These are phyloP conservation scores for Vanderwaltozyma yarrowii DNA, from an alignment of 805 yeast species.

Conservation along the genomic window DNA sequence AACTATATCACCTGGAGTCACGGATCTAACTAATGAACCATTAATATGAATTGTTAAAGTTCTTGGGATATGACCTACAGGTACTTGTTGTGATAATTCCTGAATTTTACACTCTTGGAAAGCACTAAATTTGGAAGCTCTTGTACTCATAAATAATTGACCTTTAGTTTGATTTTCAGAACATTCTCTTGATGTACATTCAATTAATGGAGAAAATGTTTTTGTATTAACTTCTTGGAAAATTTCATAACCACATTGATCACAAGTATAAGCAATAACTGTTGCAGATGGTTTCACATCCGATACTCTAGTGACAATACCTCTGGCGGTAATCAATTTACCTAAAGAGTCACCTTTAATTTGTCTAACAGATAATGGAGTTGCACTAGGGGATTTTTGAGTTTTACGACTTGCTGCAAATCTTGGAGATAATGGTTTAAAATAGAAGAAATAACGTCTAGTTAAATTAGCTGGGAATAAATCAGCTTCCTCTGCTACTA, in stretches of 20 bases:
- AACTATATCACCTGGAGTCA: conserved; percentile 91
- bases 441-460: conserved; percentile 78
- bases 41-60: conserved; percentile 76
- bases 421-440: conserved; percentile 58
- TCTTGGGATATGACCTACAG: conserved; percentile 96
- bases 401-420: conserved; percentile 24
- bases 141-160: conserved; percentile 79
- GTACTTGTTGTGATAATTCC: conserved; percentile 92
- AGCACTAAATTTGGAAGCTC: conserved; percentile 91
- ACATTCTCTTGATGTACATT: conserved; percentile 81
- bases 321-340: conserved; percentile 78
- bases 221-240: conserved; percentile 88
- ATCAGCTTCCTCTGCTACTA: conserved; percentile 34
- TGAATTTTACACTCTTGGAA: conserved; percentile 95
- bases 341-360: conserved; percentile 80
- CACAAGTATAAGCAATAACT: conserved; percentile 95
- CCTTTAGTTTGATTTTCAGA: conserved; percentile 72
- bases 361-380: conserved; percentile 76
- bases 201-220: conserved; percentile 76
- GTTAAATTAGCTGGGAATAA: conserved; percentile 79
- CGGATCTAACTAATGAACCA: conserved; percentile 78
- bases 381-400: conserved; percentile 7
- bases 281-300: conserved; percentile 90
- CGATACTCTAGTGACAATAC: conserved; percentile 89
- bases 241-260: conserved; percentile 91